phyloP scores from a whole-genome alignment of 192 early-diverging fungal genomes.

The Coemansia umbellata region DNA sequence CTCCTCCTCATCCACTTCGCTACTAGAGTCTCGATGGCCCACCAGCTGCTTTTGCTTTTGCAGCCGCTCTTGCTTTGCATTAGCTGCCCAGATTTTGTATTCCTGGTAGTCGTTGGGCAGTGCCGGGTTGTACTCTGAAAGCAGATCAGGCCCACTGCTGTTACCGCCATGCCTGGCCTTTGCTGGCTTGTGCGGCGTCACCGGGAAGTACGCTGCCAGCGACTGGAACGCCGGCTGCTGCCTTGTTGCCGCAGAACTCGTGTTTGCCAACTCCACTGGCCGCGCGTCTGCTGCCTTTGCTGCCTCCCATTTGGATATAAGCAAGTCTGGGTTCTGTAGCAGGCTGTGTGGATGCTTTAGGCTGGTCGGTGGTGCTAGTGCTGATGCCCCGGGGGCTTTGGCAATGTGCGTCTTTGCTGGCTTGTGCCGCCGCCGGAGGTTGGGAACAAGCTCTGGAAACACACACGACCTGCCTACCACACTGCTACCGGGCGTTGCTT shows the following conservation, averaged over 20 bases:
- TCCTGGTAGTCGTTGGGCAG: conserved; percentile 33
- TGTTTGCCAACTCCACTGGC: background rate
- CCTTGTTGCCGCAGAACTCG: background rate
- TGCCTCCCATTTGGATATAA: conserved; percentile 25
- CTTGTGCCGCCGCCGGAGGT: conserved; percentile 18
- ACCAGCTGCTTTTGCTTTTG: background rate
- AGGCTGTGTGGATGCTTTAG: conserved; percentile 28
- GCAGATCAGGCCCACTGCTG: conserved; percentile 6
- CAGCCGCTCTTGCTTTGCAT: background rate
- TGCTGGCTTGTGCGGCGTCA: background rate
- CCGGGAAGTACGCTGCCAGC: conserved; percentile 32
- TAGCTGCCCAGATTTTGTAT: conserved; percentile 27
- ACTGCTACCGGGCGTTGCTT: background rate
- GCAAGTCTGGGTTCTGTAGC: conserved; percentile 16
- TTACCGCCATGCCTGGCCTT: background rate
- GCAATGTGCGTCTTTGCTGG: background rate
- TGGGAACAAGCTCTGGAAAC: conserved; percentile 20
- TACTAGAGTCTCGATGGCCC: too few relatives aligned
- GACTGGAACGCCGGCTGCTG: conserved; percentile 3
- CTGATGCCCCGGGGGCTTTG: background rate
- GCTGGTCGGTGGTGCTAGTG: background rate
- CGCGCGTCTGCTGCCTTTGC: background rate
- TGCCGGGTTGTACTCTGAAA: conserved; percentile 31
- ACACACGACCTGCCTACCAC: conserved; percentile 10
- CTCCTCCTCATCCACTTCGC: background rate